Evolutionary conservation across 2,329 filamentous ascomycete species (phyloP).

Genomic region (Gnomoniopsis smithogilvyi): DNA sequence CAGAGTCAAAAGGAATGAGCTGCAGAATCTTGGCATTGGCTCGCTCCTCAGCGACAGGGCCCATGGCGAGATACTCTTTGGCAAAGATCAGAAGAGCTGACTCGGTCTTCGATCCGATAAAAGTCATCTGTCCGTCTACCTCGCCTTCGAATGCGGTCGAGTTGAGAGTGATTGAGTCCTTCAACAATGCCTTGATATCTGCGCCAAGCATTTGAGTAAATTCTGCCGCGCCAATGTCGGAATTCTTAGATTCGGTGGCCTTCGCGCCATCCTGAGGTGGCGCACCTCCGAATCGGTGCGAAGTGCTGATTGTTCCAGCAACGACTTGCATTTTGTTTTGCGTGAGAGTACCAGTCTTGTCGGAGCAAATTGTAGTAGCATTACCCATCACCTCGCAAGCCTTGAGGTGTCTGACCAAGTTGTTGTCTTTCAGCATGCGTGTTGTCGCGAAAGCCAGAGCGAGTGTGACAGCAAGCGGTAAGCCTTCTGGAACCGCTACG

Average conservation of each 20-base stretch:
- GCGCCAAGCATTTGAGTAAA: slow-evolving; percentile 43
- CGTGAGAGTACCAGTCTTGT: slow-evolving; percentile 66
- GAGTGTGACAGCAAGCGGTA: slow-evolving; percentile 74
- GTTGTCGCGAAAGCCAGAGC: slow-evolving; percentile 75
- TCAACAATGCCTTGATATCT: slow-evolving; percentile 49
- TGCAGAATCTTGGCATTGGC: slow-evolving; percentile 54
- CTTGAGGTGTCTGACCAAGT: slow-evolving; percentile 71
- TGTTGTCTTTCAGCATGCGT: slow-evolving; percentile 74
- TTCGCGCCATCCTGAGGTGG: slow-evolving; percentile 18
- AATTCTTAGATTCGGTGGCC: slow-evolving; percentile 2
- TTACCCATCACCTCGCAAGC: slow-evolving; percentile 82
- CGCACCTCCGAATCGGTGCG: slow-evolving; percentile 50
- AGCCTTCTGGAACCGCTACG: slow-evolving; percentile 74
- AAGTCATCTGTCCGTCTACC: slow-evolving; percentile 61
- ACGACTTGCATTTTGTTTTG: slow-evolving; percentile 70
- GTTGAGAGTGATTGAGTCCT: slow-evolving; percentile 61
- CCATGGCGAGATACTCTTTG: slow-evolving; percentile 64
- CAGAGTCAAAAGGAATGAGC: slow-evolving; percentile 72
- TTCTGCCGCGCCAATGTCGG: slow-evolving; percentile 41
- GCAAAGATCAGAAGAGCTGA: slow-evolving; percentile 71
- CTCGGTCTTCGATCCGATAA: slow-evolving; percentile 77
- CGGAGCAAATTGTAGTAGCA: slow-evolving; percentile 67
- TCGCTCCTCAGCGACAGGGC: slow-evolving; percentile 61
- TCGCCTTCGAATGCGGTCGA: slow-evolving; percentile 77
- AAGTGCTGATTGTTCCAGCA: slow-evolving; percentile 55